Base-by-base conservation (phyloP, 192 early-diverging fungal species). In the Cetraspora pellucida region DNA sequence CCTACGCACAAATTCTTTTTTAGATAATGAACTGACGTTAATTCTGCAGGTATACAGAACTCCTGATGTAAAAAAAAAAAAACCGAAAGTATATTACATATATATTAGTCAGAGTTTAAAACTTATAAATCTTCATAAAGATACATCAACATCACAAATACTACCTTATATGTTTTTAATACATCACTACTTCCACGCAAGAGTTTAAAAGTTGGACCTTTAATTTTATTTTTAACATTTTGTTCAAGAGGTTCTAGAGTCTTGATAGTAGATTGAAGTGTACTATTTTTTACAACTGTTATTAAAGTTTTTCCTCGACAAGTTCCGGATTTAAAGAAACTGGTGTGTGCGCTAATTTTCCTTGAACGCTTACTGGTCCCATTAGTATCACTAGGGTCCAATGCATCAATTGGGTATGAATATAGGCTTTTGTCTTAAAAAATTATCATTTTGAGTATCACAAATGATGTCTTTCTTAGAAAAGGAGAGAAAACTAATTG, bases 31-130 rank as follows among this genome's bases (percentile, higher is more conserved):
- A 98, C 85, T 14, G 93, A 94, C 30, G 86, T 91, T 25, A 93
- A 88, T 87, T 97, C 95, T 37, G 92, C 88, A 10, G 95, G 95
- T 80, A 97, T 94, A 80, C 97, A 98, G 77, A 95, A 93, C 77
- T 98, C 95, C 87, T 95, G 87, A 83, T 2, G 37, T n/a, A n/a
- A n/a, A 37, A 2, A 37, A 37, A 37, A 37, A 37, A 2, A 37
- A 37, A 37, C 7, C 7, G 89, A 90, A 3, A 65, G 63, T 87
- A 79, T 13, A 81, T 79, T 47, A n/a, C n/a, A 69, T 77, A 37
- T 81, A 79, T n/a, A 82, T 81, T 49, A 82, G 74, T 55, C 86
- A 83, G 2, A 84, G 77, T 6, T 87, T 86, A 58, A 89, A 77
- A 21, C n/a, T n/a, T n/a, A n/a, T 87, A 46, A 46, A 66, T 57